Base-by-base conservation (phyloP, 1,284 basidiomycete species). In the Irpex sp. region DNA sequence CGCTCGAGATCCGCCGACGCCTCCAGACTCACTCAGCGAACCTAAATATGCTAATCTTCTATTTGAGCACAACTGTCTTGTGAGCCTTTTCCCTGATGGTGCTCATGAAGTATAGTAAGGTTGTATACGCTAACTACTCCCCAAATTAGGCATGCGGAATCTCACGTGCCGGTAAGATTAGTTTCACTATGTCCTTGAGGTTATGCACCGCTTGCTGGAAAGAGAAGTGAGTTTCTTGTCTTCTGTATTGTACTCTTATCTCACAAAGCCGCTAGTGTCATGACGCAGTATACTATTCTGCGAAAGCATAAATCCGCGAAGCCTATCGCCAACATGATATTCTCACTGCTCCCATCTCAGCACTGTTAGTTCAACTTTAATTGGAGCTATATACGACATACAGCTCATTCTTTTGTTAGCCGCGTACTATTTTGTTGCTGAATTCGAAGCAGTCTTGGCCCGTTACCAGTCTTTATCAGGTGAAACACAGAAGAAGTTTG, bases 31-130 rank as follows among this genome's bases (percentile, higher is more conserved):
- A 26, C 49, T 69, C 50, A 62, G 56, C 46, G 65, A 65, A 39
- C 64, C 65, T 1, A 37, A 47, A 33, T 68, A 66, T 35, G 66
- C 64, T 1, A 58, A 66, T 6, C 55, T 73, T 35, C 31, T 73
- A 9, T 74, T 71, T 58, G 67, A 65, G 35, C 46, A 55, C 3
- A 19, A 49, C 13, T 69, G 68, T 46, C 46, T 62, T 9, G 68
- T 67, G 15, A 55, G 65, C 63, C 2, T 2, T 26, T 26, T 15
- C 13, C 47, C n/a, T 31, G 13, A n/a, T 57, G 1, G 11, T 26
- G 26, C n/a, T 47, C 21, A 35, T 5, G 8, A 9, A 7, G 54
- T 26, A 26, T 33, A 11, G 19, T 21, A 21, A 8, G 2, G 2
- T 15, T 8, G 9, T 55, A 33, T 50, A 58, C 4, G 26, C 43